Evolutionary conservation across 208 protist species (phyloP), one percentile per base, ranked within the genome.

Genomic region (Wallacemonas collosoma): DNA sequence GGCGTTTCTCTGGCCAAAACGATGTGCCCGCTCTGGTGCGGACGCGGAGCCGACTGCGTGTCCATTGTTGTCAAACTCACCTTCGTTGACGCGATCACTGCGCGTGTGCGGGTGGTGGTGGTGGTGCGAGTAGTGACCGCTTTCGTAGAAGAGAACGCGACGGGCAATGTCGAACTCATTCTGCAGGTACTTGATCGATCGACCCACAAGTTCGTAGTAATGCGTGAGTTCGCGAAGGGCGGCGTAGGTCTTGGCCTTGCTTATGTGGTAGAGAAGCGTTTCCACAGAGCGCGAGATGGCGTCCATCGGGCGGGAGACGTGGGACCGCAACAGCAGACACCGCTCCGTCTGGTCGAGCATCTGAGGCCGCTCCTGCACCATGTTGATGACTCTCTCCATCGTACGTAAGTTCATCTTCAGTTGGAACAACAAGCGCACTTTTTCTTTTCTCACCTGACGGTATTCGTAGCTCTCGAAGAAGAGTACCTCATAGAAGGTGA

Each of bases 371-470:
- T 91, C 83, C 76, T 90, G 81, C 55, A 94, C 72, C 77, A 91
- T 88, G 68, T 89, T 85, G 65, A 94, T 87, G 40, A 90, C 86
- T 1, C 89, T 83, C 69, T 81, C 80, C 85, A 94, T 86, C 41
- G 89, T 76, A 6, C 83, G 79, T 40, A 94, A 76, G 72, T 91
- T 88, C 65, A 91, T 80, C 65, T 86, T 82, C 26, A 94, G 71
- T 55, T 90, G 79, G 43, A 84, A 58, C 48, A 91, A 57, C 45
- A 94, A 76, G 50, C 76, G 58, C 36, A 78, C 75, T 65, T 94
- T 94, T 58, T 86, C 72, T 74, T 82, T 76, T 2, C 89, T 83
- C 38, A 94, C 73, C 64, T 88, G 80, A 15, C 86, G 81, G 3
- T 82, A 68, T 67, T 94, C 86, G 51, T 61, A 75, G 36, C 77